phyloP scores from a whole-genome alignment of 1,284 basidiomycete species.

The Ustilago hordei region DNA sequence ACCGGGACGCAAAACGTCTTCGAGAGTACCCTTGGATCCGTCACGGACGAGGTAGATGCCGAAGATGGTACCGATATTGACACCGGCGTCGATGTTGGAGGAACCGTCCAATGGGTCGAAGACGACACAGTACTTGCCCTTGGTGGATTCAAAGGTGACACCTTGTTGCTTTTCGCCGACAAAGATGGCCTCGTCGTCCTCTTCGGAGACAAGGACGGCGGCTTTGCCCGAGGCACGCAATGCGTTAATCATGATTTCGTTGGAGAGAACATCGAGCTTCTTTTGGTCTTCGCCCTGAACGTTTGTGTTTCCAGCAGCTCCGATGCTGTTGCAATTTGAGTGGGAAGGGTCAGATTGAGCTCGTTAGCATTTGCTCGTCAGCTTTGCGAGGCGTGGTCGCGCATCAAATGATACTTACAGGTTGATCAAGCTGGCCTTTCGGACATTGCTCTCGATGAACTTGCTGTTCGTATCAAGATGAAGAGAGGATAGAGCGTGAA shows the following conservation, averaged over 20 bases:
- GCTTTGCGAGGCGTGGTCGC: background rate
- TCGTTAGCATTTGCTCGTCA: constrained; percentile 3
- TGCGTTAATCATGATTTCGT: constrained; percentile 98
- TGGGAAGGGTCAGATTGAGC: background rate
- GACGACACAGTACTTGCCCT: constrained; percentile 83
- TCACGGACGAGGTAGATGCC: constrained; percentile 88
- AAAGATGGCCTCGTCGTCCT: constrained; percentile 90
- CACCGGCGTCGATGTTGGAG: constrained; percentile 99
- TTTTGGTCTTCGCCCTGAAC: constrained; percentile 99
- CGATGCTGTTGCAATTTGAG: constrained; percentile 76
- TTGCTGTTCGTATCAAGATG: constrained; percentile 66
- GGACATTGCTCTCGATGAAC: constrained; percentile 98
- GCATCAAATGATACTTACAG: constrained; percentile 75
- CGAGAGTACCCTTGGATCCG: constrained; percentile 81
- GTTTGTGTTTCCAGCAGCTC: constrained; percentile 93
- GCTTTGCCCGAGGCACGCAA: constrained; percentile 93
- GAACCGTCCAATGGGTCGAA: constrained; percentile 98
- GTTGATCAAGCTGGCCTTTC: constrained; percentile 96
- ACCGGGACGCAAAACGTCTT: constrained; percentile 92
- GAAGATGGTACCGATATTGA: constrained; percentile 99
- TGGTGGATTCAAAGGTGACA: constrained; percentile 61
- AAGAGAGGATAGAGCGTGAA: background rate
- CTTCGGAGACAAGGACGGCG: constrained; percentile 96
- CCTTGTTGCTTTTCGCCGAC: constrained; percentile 75
- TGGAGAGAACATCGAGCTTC: constrained; percentile 96